phyloP scores from a whole-genome alignment of 345 rosid species.

The Gossypium arboreum region DNA sequence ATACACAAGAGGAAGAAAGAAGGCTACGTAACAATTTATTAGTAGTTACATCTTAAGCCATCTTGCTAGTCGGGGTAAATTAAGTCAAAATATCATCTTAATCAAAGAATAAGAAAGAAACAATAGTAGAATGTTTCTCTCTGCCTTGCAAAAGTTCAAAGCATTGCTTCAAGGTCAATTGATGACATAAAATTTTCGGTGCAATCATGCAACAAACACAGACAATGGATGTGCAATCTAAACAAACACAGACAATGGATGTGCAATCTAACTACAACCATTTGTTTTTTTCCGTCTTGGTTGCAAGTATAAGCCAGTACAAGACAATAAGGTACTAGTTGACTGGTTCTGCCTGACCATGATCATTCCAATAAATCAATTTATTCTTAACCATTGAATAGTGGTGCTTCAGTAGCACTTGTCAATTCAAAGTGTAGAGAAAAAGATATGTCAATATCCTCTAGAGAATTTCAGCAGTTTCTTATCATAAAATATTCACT shows the following conservation, averaged over 20 bases:
- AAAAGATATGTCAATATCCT: neutral
- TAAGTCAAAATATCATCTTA: neutral
- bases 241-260: neutral
- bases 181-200: neutral
- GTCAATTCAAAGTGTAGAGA: constrained; percentile 16
- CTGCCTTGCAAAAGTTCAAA: constrained; percentile 5
- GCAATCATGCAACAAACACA: neutral
- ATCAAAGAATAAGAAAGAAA: neutral
- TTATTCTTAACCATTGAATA: constrained; percentile 1
- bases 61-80: too few relatives aligned
- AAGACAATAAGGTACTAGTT: constrained; percentile 16
- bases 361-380: too few relatives aligned
- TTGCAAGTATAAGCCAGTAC: constrained; percentile 11
- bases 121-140: constrained; percentile 3
- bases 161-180: neutral
- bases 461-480: constrained; percentile 8
- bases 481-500: constrained; percentile 14
- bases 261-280: constrained; percentile 13
- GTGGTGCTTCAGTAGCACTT: constrained; percentile 9
- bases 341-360: constrained; percentile 15
- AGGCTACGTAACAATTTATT: too few relatives aligned
- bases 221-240: constrained; percentile 8
- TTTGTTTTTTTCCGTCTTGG: constrained; percentile 2
- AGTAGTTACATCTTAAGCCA: too few relatives aligned
- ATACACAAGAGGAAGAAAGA: too few relatives aligned